Percentiles rank a stretch among this genome's conserved stretches.
Conservation (phyloP, 768 basidiomycete genomes). For the Clitopilus hobsonii region DNA sequence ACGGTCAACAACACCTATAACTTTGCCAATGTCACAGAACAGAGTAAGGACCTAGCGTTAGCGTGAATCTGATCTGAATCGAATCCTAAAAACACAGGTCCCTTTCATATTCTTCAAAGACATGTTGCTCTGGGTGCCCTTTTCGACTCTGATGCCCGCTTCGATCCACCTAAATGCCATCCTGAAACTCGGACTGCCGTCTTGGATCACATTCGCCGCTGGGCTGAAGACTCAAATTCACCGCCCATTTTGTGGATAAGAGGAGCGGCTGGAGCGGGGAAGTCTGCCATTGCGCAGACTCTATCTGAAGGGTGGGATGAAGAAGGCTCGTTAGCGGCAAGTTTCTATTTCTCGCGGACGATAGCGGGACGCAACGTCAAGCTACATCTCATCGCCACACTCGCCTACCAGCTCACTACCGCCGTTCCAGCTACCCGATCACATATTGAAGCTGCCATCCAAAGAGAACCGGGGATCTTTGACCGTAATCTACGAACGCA, state of each 20-base stretch:
- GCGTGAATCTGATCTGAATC: not conserved
- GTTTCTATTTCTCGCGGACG: constrained; percentile 29
- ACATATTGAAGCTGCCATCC: not conserved
- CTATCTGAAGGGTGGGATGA: constrained; percentile 16
- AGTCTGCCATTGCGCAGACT: constrained; percentile 18
- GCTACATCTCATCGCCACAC: constrained; percentile 21
- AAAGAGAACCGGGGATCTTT: not conserved
- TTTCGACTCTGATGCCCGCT: constrained; percentile 2
- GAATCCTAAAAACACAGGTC: not conserved
- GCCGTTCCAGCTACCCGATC: constrained; percentile 2
- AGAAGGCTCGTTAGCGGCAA: constrained; percentile 16
- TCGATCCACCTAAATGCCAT: constrained; percentile 1
- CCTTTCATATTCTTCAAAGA: not conserved
- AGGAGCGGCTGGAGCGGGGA: constrained; percentile 18
- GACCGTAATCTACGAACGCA: not conserved
- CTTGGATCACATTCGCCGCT: not conserved
- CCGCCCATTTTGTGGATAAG: not conserved
- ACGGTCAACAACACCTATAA: no score
- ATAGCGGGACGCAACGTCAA: constrained; percentile 19
- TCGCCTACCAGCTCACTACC: constrained; percentile 20
- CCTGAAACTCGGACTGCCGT: not conserved
- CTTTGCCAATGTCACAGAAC: no score
- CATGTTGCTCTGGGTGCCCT: not conserved
- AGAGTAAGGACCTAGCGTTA: no score
- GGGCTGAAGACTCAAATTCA: not conserved